Evolutionary conservation across 163 green algal genomes (phyloP), one percentile per base, ranked within the genome.

Genomic region (Coccomyxa subellipsoidea): DNA sequence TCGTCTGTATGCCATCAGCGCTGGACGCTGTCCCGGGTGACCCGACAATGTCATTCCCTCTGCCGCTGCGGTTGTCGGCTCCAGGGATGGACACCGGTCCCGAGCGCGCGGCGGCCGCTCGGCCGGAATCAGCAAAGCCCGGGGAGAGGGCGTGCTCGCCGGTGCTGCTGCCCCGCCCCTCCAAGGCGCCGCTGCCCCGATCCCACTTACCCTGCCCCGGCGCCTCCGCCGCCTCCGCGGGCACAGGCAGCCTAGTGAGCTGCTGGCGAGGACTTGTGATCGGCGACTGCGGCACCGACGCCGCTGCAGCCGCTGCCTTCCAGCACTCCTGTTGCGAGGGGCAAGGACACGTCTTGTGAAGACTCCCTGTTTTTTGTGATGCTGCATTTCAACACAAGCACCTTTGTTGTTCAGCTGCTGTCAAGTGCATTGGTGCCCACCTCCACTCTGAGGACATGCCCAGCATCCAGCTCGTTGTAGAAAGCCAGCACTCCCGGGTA

Each of bases 401-500:
- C 0, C 5, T 18, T 59, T 12, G 15, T 59, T 18, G 21, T 59
- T 59, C 23, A 54, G 12, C 18, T 72, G 59, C 59, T 31, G 32
- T 73, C 1, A 36, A 36, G 6, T 36, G 66, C 66, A 34, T n/a
- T n/a, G n/a, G 66, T 18, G 37, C 37, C 12, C 7, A 71, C 76
- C 47, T 76, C 21, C 34, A 88, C 32, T 31, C 82, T 77, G 76
- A 69, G 40, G 0, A 85, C 80, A 34, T 88, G 89, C 32, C 84
- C 81, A 80, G 85, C 83, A 84, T 92, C 89, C 84, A 94, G 81
- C 84, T 91, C 88, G 12, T 82, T 83, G 73, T 87, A 93, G 21
- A 94, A 80, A 34, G 88, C 81, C 6, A 92, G 84, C 18, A 87
- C 88, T 4, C 90, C 90, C 2, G 89, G 90, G 80, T 94, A 94